Base-by-base conservation (phyloP, 1,284 basidiomycete species). In the Bondarzewia mesenterica region DNA sequence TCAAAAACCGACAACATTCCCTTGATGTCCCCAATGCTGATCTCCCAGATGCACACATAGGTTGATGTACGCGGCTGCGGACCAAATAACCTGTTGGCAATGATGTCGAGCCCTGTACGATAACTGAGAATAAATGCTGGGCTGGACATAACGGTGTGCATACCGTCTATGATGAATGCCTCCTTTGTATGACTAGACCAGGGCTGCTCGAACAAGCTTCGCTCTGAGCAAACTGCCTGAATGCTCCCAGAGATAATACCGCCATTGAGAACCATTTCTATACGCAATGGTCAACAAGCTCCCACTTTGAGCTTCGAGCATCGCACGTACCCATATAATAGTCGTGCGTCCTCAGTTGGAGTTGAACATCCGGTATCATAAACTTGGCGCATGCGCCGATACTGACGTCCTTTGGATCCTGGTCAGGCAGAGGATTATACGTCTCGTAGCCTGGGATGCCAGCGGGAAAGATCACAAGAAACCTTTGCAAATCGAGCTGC, bases 21-120 rank as follows among this genome's bases (percentile, higher is more conserved):
- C 53, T 80, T 80, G 39, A 91, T 59, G 37, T 73, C 63, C 2
- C 88, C 87, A 21, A 91, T 40, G 18, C 68, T 67, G 40, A 93
- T 76, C 58, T 93, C 89, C 93, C 93, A 96, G 5, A 94, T 77
- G 60, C 92, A 95, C 7, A 93, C 70, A 60, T 96, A 96, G 0
- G 91, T 85, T 1, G 85, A 69, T 0, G 85, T 88, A n/a, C 77
- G 75, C 2, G 93, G 93, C 50, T 82, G 80, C 8, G 89, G 88
- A 4, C 93, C 93, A 58, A 95, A 93, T 12, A 96, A 67, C 29
- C 93, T 80, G 60, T 94, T 82, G 1, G 89, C 85, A 21, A 80
- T 79, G 49, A 96, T 78, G 51, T 88, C 80, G 51, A 95, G 64
- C 7, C 88, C 88, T 90, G 52, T 18, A 18, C 44, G 66, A 52